Percentiles rank a stretch among this genome's conserved stretches.
Conservation (phyloP, 2,329 filamentous ascomycete species). For the Scedosporium aurantiacum region DNA sequence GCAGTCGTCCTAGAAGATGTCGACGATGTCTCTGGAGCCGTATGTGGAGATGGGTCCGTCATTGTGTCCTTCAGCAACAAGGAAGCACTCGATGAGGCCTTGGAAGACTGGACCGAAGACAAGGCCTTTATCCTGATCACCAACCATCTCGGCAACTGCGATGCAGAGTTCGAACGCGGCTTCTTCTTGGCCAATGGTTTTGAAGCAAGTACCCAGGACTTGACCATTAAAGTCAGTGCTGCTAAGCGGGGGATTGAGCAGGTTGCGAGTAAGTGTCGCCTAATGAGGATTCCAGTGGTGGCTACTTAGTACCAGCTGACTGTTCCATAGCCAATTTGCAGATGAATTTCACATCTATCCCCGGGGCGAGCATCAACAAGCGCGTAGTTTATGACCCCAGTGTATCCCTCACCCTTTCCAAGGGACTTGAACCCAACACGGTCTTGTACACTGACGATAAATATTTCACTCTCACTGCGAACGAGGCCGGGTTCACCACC, state of each 20-base stretch:
- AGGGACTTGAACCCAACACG: slow-evolving; percentile 15
- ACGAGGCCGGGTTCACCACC: slow-evolving; percentile 22
- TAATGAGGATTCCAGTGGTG: background rate
- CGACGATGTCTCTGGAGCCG: slow-evolving; percentile 10
- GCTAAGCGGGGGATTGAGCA: slow-evolving; percentile 20
- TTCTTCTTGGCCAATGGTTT: slow-evolving; percentile 24
- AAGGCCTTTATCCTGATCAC: slow-evolving; percentile 27
- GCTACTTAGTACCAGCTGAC: slow-evolving; percentile 1
- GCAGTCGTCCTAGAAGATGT: slow-evolving; percentile 14
- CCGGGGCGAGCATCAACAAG: slow-evolving; percentile 13
- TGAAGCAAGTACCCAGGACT: slow-evolving; percentile 14
- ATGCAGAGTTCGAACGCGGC: slow-evolving; percentile 26
- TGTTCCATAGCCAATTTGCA: slow-evolving; percentile 5
- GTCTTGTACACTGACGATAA: slow-evolving; percentile 17
- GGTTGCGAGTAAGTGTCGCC: slow-evolving; percentile 21
- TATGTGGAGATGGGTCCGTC: slow-evolving; percentile 9
- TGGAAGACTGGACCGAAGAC: slow-evolving; percentile 10
- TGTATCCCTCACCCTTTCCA: slow-evolving; percentile 11
- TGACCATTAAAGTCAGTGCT: slow-evolving; percentile 20
- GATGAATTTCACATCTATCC: slow-evolving; percentile 17
- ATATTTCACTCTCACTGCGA: slow-evolving; percentile 22
- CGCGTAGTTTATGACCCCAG: slow-evolving; percentile 17
- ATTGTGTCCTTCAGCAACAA: slow-evolving; percentile 12
- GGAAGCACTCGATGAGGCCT: slow-evolving; percentile 11
- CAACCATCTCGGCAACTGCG: slow-evolving; percentile 29